Percentiles rank a stretch among this genome's conserved stretches.
Conservation (phyloP, 2,329 filamentous ascomycete species). For the Aspergillus bombycis region DNA sequence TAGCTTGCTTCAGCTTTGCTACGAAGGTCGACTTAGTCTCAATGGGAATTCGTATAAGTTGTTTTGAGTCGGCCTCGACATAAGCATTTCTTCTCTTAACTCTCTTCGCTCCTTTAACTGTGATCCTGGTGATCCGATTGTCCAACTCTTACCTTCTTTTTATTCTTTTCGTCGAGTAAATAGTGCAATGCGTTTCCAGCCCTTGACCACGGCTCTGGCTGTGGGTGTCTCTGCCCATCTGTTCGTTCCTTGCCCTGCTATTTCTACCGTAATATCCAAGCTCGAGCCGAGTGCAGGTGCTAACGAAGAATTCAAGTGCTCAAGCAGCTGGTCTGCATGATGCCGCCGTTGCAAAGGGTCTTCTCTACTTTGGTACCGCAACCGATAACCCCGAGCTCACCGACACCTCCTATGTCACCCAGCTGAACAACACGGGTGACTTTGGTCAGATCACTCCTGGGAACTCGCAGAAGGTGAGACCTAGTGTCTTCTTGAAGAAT, state of each 20-base stretch:
- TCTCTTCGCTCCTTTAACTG: neutral
- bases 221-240: constrained; percentile 4
- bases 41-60: neutral
- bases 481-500: neutral
- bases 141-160: constrained; percentile 1
- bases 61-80: neutral
- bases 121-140: neutral
- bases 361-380: constrained; percentile 61
- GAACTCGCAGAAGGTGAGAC: constrained; percentile 59
- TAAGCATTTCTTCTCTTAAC: neutral
- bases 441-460: constrained; percentile 68
- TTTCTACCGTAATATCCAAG: neutral
- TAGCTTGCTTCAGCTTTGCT: neutral
- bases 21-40: neutral
- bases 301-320: constrained; percentile 17
- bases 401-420: constrained; percentile 58
- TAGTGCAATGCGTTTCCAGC: neutral
- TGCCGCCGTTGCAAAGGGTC: constrained; percentile 57
- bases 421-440: constrained; percentile 62
- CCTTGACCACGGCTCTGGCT: constrained; percentile 3
- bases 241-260: neutral
- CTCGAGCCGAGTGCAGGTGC: neutral
- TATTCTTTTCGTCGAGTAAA: neutral
- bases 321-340: constrained; percentile 29
- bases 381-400: constrained; percentile 59